A percentile compares a stretch with the other conserved stretches of the same genome.
phyloP scores from a whole-genome alignment of 345 rosid species.

The Citrus unshiu region DNA sequence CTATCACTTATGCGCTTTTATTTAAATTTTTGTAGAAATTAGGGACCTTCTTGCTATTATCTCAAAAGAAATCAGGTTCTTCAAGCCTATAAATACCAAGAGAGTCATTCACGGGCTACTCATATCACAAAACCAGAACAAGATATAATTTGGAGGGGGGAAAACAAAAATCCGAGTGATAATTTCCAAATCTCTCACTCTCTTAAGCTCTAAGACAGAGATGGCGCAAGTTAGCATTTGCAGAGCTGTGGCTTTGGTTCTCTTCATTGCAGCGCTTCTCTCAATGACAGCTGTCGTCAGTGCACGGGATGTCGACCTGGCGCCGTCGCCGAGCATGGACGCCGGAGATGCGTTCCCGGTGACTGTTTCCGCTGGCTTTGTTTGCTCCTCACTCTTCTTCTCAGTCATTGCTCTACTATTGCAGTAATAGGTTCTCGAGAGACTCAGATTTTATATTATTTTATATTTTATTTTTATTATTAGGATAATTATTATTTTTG shows the following conservation, averaged over 20 bases:
- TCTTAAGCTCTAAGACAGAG: neutral
- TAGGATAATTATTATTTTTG: neutral
- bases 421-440: neutral
- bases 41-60: neutral
- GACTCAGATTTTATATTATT: neutral
- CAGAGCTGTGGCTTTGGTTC: constrained; percentile 1
- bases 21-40: neutral
- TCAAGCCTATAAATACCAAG: neutral
- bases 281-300: neutral
- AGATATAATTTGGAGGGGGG: too few relatives aligned
- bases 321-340: constrained; percentile 17
- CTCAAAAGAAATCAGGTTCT: neutral
- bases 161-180: too few relatives aligned
- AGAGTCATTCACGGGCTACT: neutral
- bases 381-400: constrained; percentile 1
- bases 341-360: constrained; percentile 12
- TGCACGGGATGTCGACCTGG: constrained; percentile 5
- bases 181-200: neutral
- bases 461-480: neutral
- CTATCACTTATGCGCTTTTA: neutral
- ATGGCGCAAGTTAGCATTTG: constrained; percentile 8
- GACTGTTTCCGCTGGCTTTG: neutral
- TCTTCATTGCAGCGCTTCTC: neutral
- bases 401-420: neutral
- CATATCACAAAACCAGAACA: neutral